A percentile compares a stretch with the other conserved stretches of the same genome.
Conservation (phyloP, 208 protist species). For the Trypanosoma avium region DNA sequence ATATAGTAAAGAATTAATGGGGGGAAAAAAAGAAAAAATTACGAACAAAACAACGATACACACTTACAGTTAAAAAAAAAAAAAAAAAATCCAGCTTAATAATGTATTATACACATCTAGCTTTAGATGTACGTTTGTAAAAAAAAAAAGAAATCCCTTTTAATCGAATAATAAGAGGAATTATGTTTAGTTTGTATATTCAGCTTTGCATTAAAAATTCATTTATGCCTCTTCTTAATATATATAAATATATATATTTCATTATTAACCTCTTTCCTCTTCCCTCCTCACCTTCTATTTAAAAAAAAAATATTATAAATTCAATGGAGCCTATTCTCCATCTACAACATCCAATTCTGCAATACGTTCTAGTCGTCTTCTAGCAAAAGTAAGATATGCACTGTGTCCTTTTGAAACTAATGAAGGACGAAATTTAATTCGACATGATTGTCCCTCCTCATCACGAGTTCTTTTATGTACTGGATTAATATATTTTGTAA, state of each 20-base stretch:
- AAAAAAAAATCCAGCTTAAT: no score
- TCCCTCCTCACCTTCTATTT: conserved; percentile 6
- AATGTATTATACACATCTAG: no score
- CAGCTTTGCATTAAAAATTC: no score
- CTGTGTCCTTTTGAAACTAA: conserved; percentile 87
- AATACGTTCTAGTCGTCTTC: conserved; percentile 51
- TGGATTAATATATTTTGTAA: conserved; percentile 76
- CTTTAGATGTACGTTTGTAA: no score
- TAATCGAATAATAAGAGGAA: no score
- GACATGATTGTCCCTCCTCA: conserved; percentile 17
- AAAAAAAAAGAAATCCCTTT: no score
- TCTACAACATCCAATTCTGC: conserved; percentile 11
- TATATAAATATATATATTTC: conserved; percentile 4
- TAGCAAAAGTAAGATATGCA: conserved; percentile 91
- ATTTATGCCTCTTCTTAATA: no score
- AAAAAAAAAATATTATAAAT: background rate
- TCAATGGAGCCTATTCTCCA: conserved; percentile 8
- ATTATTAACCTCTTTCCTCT: background rate
- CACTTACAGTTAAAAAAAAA: no score
- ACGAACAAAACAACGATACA: no score
- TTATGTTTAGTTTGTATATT: no score
- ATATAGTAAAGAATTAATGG: no score
- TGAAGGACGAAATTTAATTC: conserved; percentile 51
- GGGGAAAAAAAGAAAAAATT: no score
- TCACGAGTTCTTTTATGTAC: conserved; percentile 60